Base-by-base conservation (phyloP, 2,329 filamentous ascomycete genomes). In the Exserohilum turcica region DNA sequence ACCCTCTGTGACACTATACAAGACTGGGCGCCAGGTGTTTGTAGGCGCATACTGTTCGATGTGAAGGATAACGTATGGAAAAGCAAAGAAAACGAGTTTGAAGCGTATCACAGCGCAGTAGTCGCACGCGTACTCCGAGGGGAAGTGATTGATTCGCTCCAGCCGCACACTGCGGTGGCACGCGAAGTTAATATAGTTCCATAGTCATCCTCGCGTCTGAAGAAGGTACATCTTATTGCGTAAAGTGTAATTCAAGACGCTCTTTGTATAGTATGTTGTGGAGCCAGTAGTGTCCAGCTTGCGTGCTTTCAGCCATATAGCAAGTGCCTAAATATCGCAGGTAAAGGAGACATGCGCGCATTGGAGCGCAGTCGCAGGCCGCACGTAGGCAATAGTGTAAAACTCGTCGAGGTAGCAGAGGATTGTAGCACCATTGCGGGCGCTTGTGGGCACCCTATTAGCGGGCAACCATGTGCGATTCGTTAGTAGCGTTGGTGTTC, bases 241-340 rank as follows among this genome's bases (percentile, higher is more conserved):
- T n/a, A n/a, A 32, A 32, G 29, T 32, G 29, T 12, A 32, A 32
- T 8, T 32, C 5, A 32, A 32, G 29, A 32, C 29, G 10, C 29
- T 32, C 29, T 32, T 32, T 32, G 29, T 32, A 32, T 32, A 32
- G 29, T 32, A 32, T 32, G 29, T 32, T 13, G 29, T 12, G 29
- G 29, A 32, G 29, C 29, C 29, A 32, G 29, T 32, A 32, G 37
- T 10, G 29, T 56, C 48, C 21, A 56, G 42, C 38, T 56, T 44
- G 39, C 44, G 53, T 48, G 44, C 52, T 29, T 56, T 43, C 32
- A 56, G n/a, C 45, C 48, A 56, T n/a, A 56, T 52, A 21, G 52
- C 49, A 37, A 56, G 33, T 21, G 19, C 40, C 37, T 56, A 40
- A 24, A 43, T 52, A 33, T 56, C 54, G 44, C 48, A 56, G 13